Conservation (phyloP, 495 filamentous ascomycete genomes). For the Penicillium parvum region DNA sequence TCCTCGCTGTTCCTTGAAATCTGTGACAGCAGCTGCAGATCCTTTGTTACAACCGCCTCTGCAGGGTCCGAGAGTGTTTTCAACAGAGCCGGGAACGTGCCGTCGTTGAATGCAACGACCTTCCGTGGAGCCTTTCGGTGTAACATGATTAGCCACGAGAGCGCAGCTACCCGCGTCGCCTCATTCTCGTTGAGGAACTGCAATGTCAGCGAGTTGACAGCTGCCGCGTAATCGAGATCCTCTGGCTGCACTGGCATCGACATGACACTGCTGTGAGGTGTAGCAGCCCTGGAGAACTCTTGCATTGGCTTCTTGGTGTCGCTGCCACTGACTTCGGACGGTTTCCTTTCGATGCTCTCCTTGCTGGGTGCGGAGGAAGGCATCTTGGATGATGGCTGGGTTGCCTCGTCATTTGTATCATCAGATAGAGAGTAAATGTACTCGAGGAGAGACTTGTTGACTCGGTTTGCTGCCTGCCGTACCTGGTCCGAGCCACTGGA, state of each 20-base stretch:
- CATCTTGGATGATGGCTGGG: constrained; percentile 33
- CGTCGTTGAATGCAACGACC: constrained; percentile 92
- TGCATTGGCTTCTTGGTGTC: constrained; percentile 32
- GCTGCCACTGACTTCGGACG: constrained; percentile 29
- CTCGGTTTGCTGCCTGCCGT: constrained; percentile 77
- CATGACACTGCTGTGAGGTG: constrained; percentile 39
- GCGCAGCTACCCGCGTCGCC: constrained; percentile 85
- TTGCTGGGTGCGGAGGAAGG: constrained; percentile 44
- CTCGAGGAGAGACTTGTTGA: constrained; percentile 85
- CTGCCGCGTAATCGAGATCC: constrained; percentile 93
- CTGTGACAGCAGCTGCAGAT: constrained; percentile 90
- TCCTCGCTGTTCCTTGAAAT: constrained; percentile 96
- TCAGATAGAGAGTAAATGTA: constrained; percentile 89
- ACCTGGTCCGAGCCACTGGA: constrained; percentile 86
- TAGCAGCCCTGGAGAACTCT: constrained; percentile 42
- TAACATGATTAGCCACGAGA: constrained; percentile 96
- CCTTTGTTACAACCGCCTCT: constrained; percentile 92
- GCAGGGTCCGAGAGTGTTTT: constrained; percentile 96
- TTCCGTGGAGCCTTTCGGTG: constrained; percentile 92
- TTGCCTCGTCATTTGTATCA: constrained; percentile 50
- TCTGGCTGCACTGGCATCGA: constrained; percentile 43
- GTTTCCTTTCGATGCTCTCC: constrained; percentile 49
- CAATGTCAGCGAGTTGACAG: constrained; percentile 90
- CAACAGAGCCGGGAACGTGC: constrained; percentile 90
- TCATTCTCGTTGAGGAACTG: constrained; percentile 97